A percentile compares a stretch with the other conserved stretches of the same genome.
Conservation (phyloP, 306 rosid species). For the Neltuma alba region DNA sequence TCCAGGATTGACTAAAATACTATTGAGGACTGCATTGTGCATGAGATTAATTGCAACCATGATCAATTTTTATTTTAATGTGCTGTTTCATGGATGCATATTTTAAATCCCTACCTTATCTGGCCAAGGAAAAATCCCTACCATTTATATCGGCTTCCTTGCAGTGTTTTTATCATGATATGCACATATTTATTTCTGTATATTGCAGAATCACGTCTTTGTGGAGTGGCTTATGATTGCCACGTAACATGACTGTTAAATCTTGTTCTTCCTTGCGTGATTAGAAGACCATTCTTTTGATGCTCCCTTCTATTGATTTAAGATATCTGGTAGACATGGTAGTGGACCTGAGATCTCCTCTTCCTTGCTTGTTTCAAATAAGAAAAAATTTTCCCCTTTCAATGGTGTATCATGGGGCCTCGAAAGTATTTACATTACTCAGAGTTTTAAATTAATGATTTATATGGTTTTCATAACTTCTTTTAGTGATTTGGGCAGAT, state of each 20-base stretch:
- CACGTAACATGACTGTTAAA: not conserved
- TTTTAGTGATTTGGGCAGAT: slow-evolving; percentile 16
- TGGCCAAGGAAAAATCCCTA: not conserved
- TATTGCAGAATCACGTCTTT: slow-evolving; percentile 1
- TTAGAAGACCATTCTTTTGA: slow-evolving; percentile 14
- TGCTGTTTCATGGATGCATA: slow-evolving; percentile 1
- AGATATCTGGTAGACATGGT: slow-evolving; percentile 22
- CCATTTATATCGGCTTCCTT: not conserved
- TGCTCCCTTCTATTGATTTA: not conserved
- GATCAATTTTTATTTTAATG: slow-evolving; percentile 7
- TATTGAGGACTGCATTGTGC: not conserved
- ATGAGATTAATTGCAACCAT: slow-evolving; percentile 1
- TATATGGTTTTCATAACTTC: not conserved
- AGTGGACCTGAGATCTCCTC: not conserved
- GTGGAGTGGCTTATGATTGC: slow-evolving; percentile 5
- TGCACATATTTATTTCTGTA: not conserved
- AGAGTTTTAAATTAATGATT: not conserved
- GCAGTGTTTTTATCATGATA: not conserved
- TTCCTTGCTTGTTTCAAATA: slow-evolving; percentile 12
- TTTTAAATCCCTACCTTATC: slow-evolving; percentile 7
- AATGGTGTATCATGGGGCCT: slow-evolving; percentile 4
- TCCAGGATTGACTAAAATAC: slow-evolving; percentile 6
- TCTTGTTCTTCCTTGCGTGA: slow-evolving; percentile 16
- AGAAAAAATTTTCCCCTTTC: slow-evolving; percentile 17
- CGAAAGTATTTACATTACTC: not conserved